Evolutionary conservation across 306 rosid species (phyloP).

Genomic region (Medicago arabica): DNA sequence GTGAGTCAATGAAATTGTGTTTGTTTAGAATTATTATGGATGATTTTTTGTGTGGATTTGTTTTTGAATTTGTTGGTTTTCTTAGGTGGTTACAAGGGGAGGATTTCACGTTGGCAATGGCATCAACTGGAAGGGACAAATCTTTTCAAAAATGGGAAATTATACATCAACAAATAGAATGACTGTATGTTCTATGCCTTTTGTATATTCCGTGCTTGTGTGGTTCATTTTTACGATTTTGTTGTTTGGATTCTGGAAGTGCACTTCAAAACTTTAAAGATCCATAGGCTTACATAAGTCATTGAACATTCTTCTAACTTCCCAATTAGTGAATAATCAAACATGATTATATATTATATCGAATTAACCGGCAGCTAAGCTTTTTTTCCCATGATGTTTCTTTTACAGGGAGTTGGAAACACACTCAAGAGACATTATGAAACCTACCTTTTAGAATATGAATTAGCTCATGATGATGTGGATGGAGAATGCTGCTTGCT

Average conservation of each 20-base stretch:
- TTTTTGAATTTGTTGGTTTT: slow-evolving; percentile 41
- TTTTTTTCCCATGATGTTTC: slow-evolving; percentile 22
- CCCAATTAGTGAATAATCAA: not conserved
- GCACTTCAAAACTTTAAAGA: not conserved
- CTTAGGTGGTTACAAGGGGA: slow-evolving; percentile 96
- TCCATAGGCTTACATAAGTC: slow-evolving; percentile 11
- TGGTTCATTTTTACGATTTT: slow-evolving; percentile 26
- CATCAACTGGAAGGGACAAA: slow-evolving; percentile 99
- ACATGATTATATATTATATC: slow-evolving; percentile 14
- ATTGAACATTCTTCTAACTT: not conserved
- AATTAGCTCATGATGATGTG: slow-evolving; percentile 97
- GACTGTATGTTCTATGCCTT: slow-evolving; percentile 72
- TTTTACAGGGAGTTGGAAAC: slow-evolving; percentile 95
- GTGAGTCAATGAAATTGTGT: slow-evolving; percentile 45
- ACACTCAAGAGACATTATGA: slow-evolving; percentile 98
- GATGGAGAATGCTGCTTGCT: slow-evolving; percentile 98
- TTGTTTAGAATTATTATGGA: slow-evolving; percentile 23
- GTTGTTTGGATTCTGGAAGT: slow-evolving; percentile 16
- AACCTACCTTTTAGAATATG: slow-evolving; percentile 96
- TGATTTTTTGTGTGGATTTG: slow-evolving; percentile 4
- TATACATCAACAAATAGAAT: slow-evolving; percentile 96
- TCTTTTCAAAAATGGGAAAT: slow-evolving; percentile 98
- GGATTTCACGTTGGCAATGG: slow-evolving; percentile 99
- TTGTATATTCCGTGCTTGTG: slow-evolving; percentile 12
- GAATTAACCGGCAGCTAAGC: slow-evolving; percentile 35